Base-by-base conservation (phyloP, 2,329 filamentous ascomycete species). In the Phyllosticta citribraziliensis region DNA sequence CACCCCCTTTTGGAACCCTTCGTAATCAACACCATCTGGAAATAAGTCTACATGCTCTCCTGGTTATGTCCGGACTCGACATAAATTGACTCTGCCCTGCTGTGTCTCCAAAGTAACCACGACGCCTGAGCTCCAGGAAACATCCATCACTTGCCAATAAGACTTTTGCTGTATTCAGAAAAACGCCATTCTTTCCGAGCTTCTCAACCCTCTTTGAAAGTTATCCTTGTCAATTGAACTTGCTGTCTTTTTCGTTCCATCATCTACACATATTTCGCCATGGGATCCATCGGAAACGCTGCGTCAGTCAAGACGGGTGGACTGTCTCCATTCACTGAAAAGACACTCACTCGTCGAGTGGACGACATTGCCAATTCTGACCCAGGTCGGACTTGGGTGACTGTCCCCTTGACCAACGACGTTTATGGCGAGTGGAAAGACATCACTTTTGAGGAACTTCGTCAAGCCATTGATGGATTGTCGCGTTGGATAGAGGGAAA, bases 401-500 rank as follows among this genome's bases (percentile, higher is more conserved):
- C 60, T 5, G 51, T 62, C 8, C 60, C 60, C 14, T 8, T 22
- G 14, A 50, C 56, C 47, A 30, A 59, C 22, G 61, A 62, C 5
- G 19, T 62, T 10, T 17, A 56, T 40, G 61, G 57, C 6, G 12
- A 56, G 33, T 62, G 61, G 61, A 24, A 54, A 30, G 61, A 62
- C 19, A 56, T 62, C 19, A 40, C 52, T 1, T 62, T 62, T 47
- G 22, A 35, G 12, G 61, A 62, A 35, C 56, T 62, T 5, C 8
- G 51, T 0, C 56, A 52, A n/a, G 56, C 56, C 14, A 12, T 56
- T 22, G 52, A 59, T 47, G 57, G 57, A 14, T 51, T 57, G 54
- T 53, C 61, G 27, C 53, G 57, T 20, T 62, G 61, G 61, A 62
- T 62, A 20, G 61, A 59, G 24, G 52, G 20, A 11, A 59, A 25